Evolutionary conservation across 805 yeast species (phyloP).

Genomic region (Allodekkera sacchari): DNA sequence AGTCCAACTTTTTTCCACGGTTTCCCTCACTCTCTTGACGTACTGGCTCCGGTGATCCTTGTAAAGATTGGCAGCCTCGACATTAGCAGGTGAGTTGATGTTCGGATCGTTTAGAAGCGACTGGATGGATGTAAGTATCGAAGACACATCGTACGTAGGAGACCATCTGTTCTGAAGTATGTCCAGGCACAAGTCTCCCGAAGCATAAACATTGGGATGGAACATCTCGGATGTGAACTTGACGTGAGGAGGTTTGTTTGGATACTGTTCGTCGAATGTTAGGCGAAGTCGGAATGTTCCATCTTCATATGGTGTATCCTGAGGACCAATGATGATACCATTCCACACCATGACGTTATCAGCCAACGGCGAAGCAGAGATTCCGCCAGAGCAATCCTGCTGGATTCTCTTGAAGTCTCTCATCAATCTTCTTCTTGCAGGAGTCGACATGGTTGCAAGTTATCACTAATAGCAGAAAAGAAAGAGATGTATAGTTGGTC

Average conservation of each 20-base stretch:
- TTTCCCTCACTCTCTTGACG: conserved; percentile 82
- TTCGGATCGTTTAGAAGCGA: conserved; percentile 92
- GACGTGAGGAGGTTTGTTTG: conserved; percentile 93
- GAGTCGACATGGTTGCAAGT: conserved; percentile 69
- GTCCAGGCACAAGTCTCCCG: conserved; percentile 92
- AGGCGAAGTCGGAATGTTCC: conserved; percentile 85
- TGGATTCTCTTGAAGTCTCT: conserved; percentile 98
- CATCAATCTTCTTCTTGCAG: conserved; percentile 98
- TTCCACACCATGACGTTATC: conserved; percentile 98
- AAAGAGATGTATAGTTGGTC: conserved; percentile 3
- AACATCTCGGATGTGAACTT: conserved; percentile 91
- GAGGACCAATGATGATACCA: conserved; percentile 96
- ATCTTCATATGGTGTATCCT: conserved; percentile 96
- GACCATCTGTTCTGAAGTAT: conserved; percentile 97
- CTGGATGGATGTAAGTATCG: conserved; percentile 89
- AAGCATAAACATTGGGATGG: conserved; percentile 95
- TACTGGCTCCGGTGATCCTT: conserved; percentile 94
- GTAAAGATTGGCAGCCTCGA: conserved; percentile 92
- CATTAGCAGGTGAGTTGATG: conserved; percentile 94
- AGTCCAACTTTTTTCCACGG: conserved; percentile 92
- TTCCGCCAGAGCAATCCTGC: conserved; percentile 97
- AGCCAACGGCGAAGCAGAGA: conserved; percentile 92
- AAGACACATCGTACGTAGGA: conserved; percentile 95
- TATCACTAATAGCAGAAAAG: neutral
- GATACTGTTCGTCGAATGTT: conserved; percentile 94